Conservation (phyloP, 345 rosid genomes). For the Rhizophora apiculata region DNA sequence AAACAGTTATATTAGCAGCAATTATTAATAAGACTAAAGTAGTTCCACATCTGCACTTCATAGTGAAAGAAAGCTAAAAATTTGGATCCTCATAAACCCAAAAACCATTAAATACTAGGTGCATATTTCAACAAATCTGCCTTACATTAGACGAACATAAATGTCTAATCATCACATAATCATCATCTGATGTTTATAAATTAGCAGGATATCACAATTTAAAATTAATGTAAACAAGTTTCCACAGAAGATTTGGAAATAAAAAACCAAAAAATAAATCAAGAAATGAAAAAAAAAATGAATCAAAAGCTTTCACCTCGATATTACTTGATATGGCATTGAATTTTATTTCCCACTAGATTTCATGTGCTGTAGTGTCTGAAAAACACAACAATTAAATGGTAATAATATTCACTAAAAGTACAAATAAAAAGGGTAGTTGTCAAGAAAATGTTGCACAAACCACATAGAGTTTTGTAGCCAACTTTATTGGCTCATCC, state of each 20-base stretch:
- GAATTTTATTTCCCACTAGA: slow-evolving; percentile 95
- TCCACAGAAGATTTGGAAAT: neutral
- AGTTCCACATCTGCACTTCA: neutral
- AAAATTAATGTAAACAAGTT: too few relatives aligned
- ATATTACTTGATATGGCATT: slow-evolving; percentile 99
- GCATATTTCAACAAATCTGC: neutral
- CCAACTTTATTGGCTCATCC: slow-evolving; percentile 92
- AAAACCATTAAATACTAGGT: neutral
- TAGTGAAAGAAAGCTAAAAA: too few relatives aligned
- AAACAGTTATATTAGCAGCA: neutral
- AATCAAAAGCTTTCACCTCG: slow-evolving; percentile 49
- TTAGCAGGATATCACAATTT: too few relatives aligned
- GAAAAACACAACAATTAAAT: slow-evolving; percentile 3
- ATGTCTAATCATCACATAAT: neutral
- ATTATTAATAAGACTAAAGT: slow-evolving; percentile 7
- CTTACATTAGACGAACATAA: slow-evolving; percentile 2
- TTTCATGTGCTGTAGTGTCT: slow-evolving; percentile 98
- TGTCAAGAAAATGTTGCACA: slow-evolving; percentile 16
- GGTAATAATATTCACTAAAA: neutral
- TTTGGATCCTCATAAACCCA: neutral
- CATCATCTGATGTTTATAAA: too few relatives aligned
- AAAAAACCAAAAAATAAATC: neutral
- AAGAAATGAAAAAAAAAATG: neutral
- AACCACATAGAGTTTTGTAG: slow-evolving; percentile 86
- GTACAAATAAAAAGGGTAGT: slow-evolving; percentile 3